Percentiles rank a stretch among this genome's conserved stretches.
phyloP scores from a whole-genome alignment of 805 yeast genomes.

The Komagataella ulmi region DNA sequence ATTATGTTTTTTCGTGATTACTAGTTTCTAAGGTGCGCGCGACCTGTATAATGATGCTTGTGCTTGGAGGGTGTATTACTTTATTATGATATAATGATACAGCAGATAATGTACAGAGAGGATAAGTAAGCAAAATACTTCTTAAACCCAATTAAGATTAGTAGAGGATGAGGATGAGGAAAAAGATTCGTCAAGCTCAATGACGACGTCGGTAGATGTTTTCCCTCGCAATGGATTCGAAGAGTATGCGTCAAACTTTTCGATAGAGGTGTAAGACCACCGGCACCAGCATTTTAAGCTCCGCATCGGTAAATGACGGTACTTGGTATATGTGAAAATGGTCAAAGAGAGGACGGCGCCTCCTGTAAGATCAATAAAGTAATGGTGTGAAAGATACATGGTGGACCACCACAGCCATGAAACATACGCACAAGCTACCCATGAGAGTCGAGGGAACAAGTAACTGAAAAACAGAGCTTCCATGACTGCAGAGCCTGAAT shows the following conservation, averaged over 20 bases:
- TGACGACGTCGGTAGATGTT: background rate
- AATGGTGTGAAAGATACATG: constrained; percentile 95
- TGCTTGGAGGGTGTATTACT: background rate
- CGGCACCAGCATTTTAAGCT: constrained; percentile 45
- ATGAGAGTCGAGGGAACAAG: constrained; percentile 60
- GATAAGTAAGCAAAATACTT: background rate
- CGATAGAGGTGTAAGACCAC: constrained; percentile 45
- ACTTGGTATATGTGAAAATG: constrained; percentile 58
- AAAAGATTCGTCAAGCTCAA: background rate
- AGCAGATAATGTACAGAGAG: background rate
- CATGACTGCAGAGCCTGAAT: constrained; percentile 90
- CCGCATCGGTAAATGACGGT: constrained; percentile 47
- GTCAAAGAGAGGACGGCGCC: constrained; percentile 75
- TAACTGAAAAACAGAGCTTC: constrained; percentile 79
- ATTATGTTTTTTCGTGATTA: background rate
- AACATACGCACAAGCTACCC: constrained; percentile 66
- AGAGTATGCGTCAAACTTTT: constrained; percentile 16
- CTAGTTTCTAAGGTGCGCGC: background rate
- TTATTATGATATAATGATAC: background rate
- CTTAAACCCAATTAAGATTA: background rate
- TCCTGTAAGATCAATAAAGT: constrained; percentile 85
- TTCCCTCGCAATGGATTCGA: constrained; percentile 18
- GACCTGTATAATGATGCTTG: background rate
- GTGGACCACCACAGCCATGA: constrained; percentile 97
- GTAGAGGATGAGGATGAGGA: background rate